phyloP scores from a whole-genome alignment of 2,329 filamentous ascomycete genomes.

The Nemania abortiva region DNA sequence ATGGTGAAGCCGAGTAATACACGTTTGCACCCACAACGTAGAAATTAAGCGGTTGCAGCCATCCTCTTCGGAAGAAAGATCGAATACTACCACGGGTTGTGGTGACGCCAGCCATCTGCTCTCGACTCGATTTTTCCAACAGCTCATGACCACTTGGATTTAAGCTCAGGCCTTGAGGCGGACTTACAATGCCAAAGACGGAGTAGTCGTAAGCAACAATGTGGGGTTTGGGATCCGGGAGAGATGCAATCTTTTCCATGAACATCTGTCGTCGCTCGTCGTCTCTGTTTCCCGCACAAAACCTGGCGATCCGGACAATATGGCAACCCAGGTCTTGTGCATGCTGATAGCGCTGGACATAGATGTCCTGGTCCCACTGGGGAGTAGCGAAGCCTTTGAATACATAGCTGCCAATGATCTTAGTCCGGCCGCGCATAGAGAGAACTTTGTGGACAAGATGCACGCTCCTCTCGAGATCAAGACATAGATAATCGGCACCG shows the following conservation, averaged over 20 bases:
- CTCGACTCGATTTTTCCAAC: slow-evolving; percentile 55
- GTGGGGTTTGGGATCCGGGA: slow-evolving; percentile 62
- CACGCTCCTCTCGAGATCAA: slow-evolving; percentile 71
- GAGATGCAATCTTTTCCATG: slow-evolving; percentile 59
- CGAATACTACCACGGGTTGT: slow-evolving; percentile 69
- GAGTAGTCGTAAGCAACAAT: slow-evolving; percentile 63
- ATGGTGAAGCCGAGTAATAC: slow-evolving; percentile 77
- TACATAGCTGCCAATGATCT: slow-evolving; percentile 70
- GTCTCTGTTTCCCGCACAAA: slow-evolving; percentile 67
- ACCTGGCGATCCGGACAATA: slow-evolving; percentile 71
- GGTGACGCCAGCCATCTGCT: slow-evolving; percentile 61
- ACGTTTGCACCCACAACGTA: slow-evolving; percentile 77
- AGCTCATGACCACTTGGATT: slow-evolving; percentile 64
- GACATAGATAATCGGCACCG: slow-evolving; percentile 72
- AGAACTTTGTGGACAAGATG: slow-evolving; percentile 63
- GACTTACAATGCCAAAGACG: slow-evolving; percentile 57
- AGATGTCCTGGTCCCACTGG: slow-evolving; percentile 67
- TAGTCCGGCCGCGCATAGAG: slow-evolving; percentile 66
- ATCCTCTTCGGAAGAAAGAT: slow-evolving; percentile 70
- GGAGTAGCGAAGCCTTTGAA: slow-evolving; percentile 59
- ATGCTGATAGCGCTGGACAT: slow-evolving; percentile 65
- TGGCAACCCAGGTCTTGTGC: slow-evolving; percentile 70
- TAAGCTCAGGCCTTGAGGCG: slow-evolving; percentile 61
- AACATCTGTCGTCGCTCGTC: slow-evolving; percentile 63
- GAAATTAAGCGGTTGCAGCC: slow-evolving; percentile 74